Percentiles rank a stretch among this genome's conserved stretches.
phyloP scores from a whole-genome alignment of 2,329 filamentous ascomycete species.

The Cladosporium austrohemisphaericum region DNA sequence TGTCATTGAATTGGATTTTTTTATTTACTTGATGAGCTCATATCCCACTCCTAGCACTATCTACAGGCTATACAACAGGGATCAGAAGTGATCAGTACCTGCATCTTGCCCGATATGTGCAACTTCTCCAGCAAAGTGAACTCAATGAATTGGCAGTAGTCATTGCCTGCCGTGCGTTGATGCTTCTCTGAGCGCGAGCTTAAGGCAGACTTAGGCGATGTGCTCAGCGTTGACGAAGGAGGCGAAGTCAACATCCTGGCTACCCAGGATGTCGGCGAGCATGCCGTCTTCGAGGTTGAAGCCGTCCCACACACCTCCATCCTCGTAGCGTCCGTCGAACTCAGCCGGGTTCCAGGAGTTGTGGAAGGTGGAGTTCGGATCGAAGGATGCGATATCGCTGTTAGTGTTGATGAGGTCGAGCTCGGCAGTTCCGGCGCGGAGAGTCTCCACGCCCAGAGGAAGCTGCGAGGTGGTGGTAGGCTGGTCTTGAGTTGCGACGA shows the following conservation, averaged over 20 bases:
- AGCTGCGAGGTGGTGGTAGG: background rate
- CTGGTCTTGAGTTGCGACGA: too few species aligned
- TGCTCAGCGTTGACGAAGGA: background rate
- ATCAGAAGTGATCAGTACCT: background rate
- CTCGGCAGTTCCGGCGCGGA: constrained; percentile 8
- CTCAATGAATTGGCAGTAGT: background rate
- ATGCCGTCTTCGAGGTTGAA: constrained; percentile 18
- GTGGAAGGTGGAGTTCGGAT: constrained; percentile 13
- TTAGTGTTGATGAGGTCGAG: constrained; percentile 13
- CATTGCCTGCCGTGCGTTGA: background rate
- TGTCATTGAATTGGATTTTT: background rate
- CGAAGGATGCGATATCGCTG: constrained; percentile 12
- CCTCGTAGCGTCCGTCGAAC: background rate
- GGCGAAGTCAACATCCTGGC: background rate
- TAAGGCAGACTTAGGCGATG: background rate
- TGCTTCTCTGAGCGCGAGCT: background rate
- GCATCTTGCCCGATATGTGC: background rate
- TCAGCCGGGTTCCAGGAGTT: constrained; percentile 11
- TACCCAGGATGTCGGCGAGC: constrained; percentile 12
- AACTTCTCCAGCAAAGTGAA: background rate
- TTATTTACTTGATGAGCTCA: background rate
- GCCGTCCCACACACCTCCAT: background rate
- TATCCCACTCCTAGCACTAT: background rate
- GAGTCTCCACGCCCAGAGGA: background rate
- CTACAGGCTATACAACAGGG: background rate